Percentiles rank a stretch among this genome's conserved stretches.
These are phyloP conservation scores for Leccinum rimulosum DNA, from an alignment of 768 basidiomycete species.

Conservation along the genomic window DNA sequence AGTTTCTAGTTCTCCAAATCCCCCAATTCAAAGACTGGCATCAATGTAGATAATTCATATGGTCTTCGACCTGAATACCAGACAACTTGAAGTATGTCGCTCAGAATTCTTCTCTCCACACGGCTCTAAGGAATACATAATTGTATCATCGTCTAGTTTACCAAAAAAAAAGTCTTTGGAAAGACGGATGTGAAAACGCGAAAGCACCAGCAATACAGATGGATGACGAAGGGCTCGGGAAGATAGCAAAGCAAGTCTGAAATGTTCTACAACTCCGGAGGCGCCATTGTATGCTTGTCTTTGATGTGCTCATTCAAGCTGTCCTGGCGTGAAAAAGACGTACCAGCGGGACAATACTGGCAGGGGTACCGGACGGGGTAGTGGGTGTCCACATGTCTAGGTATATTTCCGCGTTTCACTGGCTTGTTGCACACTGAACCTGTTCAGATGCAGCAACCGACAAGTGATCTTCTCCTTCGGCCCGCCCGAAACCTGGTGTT, in stretches of 20 bases:
- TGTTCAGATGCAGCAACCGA: conserved; percentile 4
- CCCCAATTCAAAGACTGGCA: background rate
- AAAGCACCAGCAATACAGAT: background rate
- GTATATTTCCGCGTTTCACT: conserved; percentile 12
- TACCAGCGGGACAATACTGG: conserved; percentile 7
- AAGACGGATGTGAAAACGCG: background rate
- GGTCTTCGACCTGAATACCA: too few species aligned
- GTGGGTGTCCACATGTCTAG: conserved; percentile 21
- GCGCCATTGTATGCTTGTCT: conserved; percentile 1
- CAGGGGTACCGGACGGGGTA: conserved; percentile 16
- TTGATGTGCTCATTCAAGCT: conserved; percentile 14
- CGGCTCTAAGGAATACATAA: background rate
- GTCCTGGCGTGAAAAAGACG: conserved; percentile 24
- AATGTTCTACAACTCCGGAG: background rate
- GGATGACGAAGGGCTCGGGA: background rate
- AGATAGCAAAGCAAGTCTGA: background rate
- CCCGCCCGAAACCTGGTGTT: conserved; percentile 7
- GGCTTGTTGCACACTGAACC: conserved; percentile 1
- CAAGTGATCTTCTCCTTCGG: conserved; percentile 4
- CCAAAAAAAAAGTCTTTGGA: background rate
- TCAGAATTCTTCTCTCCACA: background rate
- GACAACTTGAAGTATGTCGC: background rate
- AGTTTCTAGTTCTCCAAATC: background rate
- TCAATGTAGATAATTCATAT: background rate
- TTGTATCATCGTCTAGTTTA: background rate